Percentiles rank a stretch among this genome's conserved stretches.
phyloP scores from a whole-genome alignment of 192 early-diverging fungal genomes.

The Backusella psychrophila region DNA sequence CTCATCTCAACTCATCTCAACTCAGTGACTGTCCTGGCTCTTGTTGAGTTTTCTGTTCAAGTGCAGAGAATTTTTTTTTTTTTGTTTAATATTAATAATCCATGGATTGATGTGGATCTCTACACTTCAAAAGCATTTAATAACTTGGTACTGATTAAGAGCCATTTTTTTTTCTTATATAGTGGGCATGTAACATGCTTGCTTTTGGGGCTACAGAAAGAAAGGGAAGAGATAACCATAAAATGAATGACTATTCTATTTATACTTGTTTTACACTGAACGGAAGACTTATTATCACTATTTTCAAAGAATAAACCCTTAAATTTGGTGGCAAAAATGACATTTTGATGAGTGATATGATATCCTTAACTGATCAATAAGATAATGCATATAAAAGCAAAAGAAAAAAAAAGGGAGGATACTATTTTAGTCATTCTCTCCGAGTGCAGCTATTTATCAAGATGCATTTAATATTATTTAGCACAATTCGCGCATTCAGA shows the following conservation, averaged over 20 bases:
- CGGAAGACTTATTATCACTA: too few relatives aligned
- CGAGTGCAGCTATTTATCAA: neutral
- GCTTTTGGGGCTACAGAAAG: neutral
- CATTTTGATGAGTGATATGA: neutral
- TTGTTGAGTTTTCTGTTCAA: neutral
- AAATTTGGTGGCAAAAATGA: neutral
- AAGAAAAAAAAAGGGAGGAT: neutral
- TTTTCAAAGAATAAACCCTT: neutral
- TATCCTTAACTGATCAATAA: neutral
- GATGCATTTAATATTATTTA: neutral
- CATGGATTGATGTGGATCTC: neutral
- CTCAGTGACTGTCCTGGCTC: neutral
- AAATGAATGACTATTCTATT: neutral
- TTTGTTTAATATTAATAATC: neutral
- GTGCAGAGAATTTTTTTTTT: neutral
- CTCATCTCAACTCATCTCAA: neutral
- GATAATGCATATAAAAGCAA: neutral
- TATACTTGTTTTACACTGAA: neutral
- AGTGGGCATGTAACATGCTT: too few relatives aligned
- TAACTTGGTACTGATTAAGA: neutral
- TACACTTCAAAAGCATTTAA: neutral
- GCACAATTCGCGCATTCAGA: neutral
- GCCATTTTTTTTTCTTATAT: neutral
- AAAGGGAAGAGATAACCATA: neutral
- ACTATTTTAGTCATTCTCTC: neutral